Evolutionary conservation across 2,329 filamentous ascomycete species (phyloP).

Genomic region (Colletotrichum eleusines): DNA sequence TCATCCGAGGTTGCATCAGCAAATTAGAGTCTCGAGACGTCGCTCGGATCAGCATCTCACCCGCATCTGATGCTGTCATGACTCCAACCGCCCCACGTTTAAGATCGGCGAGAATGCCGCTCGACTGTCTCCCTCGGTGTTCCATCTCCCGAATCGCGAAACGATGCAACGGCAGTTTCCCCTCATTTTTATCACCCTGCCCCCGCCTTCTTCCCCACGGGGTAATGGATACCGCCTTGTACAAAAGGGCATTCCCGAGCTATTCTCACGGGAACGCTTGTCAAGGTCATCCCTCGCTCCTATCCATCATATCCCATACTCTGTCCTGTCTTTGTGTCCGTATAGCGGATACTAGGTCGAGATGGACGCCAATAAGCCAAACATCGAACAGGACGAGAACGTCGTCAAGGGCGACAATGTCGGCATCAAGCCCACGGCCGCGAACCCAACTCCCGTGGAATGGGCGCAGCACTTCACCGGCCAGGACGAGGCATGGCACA

Average conservation of each 20-base stretch:
- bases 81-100: conserved; percentile 11
- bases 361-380: conserved; percentile 31
- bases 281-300: not conserved
- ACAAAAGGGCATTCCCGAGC: not conserved
- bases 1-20: conserved; percentile 2
- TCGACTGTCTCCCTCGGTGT: conserved; percentile 24
- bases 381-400: conserved; percentile 35
- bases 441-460: conserved; percentile 31
- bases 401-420: not conserved
- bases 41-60: conserved; percentile 12
- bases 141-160: conserved; percentile 23
- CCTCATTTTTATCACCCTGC: conserved; percentile 13
- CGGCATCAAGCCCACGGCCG: conserved; percentile 25
- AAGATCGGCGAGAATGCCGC: conserved; percentile 19
- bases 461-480: conserved; percentile 28
- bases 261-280: not conserved
- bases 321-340: not conserved
- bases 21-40: conserved; percentile 5
- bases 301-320: not conserved
- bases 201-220: conserved; percentile 22
- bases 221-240: conserved; percentile 10
- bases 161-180: conserved; percentile 7
- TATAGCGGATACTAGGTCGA: not conserved
- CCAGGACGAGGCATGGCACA: conserved; percentile 36
- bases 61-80: conserved; percentile 22